Base-by-base conservation (phyloP, 2,329 filamentous ascomycete species). In the Aspergillus sclerotialis region DNA sequence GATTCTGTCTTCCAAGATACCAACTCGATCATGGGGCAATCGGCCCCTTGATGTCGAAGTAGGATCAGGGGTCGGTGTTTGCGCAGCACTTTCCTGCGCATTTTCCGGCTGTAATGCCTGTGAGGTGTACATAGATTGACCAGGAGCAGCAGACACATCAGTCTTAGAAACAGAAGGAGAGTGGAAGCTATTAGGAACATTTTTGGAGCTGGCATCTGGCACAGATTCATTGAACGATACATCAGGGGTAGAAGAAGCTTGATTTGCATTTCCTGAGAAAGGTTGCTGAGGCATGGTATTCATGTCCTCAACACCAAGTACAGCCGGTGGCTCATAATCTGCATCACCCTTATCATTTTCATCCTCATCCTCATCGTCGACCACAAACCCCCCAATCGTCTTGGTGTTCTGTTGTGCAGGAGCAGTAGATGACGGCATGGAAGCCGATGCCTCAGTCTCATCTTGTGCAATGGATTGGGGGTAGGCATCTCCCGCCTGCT, bases 1-100 rank as follows among this genome's bases (percentile, higher is more conserved):
- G 59, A 96, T 83, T 55, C 90, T 81, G 59, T 92, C 85, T 68
- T 98, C 90, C 53, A 96, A 72, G 39, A 89, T 76, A 38, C 82
- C 80, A 49, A 90, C 73, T 45, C 76, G 76, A 63, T 94, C 84
- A 64, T 82, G 76, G 36, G 82, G 78, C 43, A 82, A 65, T 43
- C 79, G 75, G 47, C 73, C 68, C 54, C 63, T 67, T 40, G 64
- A 56, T 28, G 54, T 46, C 5, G 60, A 58, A 32, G 72, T 63
- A 40, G 66, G 64, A 44, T 68, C 60, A 49, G 70, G 60, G 36
- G 56, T 51, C 45, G 57, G 55, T 36, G 57, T 60, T 44, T 58
- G 52, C 32, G 50, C 54, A 40, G 58, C 57, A 46, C 56, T 64
- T 41, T 57, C 58, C 48, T 61, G 53, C 37, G 50, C 41, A 38